Conservation (phyloP, 2,329 filamentous ascomycete genomes). For the Aurifilum marmelostoma region DNA sequence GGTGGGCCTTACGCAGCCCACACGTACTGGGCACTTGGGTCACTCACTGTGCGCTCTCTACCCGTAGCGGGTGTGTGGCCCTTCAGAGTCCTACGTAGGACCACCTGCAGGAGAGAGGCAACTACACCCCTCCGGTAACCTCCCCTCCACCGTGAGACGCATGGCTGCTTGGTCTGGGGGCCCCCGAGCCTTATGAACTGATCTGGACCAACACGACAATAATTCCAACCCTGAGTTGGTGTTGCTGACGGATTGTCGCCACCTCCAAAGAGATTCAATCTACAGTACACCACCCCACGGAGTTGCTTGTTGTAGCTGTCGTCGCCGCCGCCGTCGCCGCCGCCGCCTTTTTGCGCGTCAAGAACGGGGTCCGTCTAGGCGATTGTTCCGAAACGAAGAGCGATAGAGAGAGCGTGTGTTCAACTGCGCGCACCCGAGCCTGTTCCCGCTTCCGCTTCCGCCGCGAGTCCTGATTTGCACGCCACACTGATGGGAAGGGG, state of each 20-base stretch:
- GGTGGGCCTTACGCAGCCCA: neutral
- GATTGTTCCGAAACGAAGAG: slow-evolving; percentile 5
- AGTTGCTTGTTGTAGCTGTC: neutral
- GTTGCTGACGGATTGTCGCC: slow-evolving; percentile 10
- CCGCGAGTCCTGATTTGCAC: neutral
- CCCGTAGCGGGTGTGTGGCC: neutral
- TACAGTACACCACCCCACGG: slow-evolving; percentile 7
- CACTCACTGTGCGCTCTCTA: neutral
- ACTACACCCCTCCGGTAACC: neutral
- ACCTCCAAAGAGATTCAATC: neutral
- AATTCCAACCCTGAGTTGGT: neutral
- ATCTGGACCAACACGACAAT: neutral
- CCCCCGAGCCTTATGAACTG: neutral
- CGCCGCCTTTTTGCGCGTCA: neutral
- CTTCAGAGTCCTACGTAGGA: slow-evolving; percentile 2
- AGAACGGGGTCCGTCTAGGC: neutral
- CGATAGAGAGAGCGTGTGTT: neutral
- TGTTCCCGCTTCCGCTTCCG: neutral
- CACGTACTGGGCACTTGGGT: neutral
- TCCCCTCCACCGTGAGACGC: neutral
- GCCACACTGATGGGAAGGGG: slow-evolving; percentile 23
- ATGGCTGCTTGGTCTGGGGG: neutral
- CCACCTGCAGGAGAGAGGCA: neutral
- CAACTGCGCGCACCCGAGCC: slow-evolving; percentile 3
- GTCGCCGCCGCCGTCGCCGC: neutral